phyloP scores from a whole-genome alignment of 2,329 filamentous ascomycete species.

The Fusarium torreyae region DNA sequence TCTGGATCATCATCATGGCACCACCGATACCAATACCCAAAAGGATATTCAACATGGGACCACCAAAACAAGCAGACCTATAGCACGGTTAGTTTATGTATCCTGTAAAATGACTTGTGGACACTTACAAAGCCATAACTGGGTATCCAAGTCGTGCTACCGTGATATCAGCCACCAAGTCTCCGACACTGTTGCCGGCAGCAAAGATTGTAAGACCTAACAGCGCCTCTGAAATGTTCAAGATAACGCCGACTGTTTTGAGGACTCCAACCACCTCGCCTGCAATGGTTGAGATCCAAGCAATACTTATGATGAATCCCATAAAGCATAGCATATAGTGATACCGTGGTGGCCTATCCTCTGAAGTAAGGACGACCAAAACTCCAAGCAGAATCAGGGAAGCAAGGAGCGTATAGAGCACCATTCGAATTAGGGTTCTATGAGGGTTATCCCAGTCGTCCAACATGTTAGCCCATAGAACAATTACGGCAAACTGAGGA shows the following conservation, averaged over 20 bases:
- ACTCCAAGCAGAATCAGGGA: slow-evolving; percentile 78
- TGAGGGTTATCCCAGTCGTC: slow-evolving; percentile 70
- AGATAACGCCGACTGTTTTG: slow-evolving; percentile 91
- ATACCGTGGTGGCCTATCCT: slow-evolving; percentile 77
- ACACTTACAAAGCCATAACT: slow-evolving; percentile 86
- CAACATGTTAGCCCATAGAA: slow-evolving; percentile 79
- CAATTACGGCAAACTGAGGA: slow-evolving; percentile 84
- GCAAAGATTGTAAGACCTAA: slow-evolving; percentile 96
- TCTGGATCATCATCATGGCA: slow-evolving; percentile 85
- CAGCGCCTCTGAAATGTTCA: slow-evolving; percentile 94
- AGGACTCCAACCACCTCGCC: slow-evolving; percentile 96
- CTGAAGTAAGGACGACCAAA: slow-evolving; percentile 78
- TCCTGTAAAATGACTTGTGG: background rate
- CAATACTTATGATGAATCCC: slow-evolving; percentile 91
- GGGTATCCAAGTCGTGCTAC: slow-evolving; percentile 94
- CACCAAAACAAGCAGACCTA: slow-evolving; percentile 94
- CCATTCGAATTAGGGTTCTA: slow-evolving; percentile 68
- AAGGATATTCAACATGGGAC: slow-evolving; percentile 97
- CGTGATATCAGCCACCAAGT: slow-evolving; percentile 94
- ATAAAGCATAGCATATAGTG: slow-evolving; percentile 87
- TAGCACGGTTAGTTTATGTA: slow-evolving; percentile 19
- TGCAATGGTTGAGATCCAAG: slow-evolving; percentile 97
- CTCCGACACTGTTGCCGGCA: slow-evolving; percentile 94
- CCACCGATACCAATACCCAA: slow-evolving; percentile 94
- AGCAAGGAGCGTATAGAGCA: slow-evolving; percentile 75